Evolutionary conservation across 2,329 filamentous ascomycete genomes (phyloP).

Genomic region (Trichoderma citrinoviride): DNA sequence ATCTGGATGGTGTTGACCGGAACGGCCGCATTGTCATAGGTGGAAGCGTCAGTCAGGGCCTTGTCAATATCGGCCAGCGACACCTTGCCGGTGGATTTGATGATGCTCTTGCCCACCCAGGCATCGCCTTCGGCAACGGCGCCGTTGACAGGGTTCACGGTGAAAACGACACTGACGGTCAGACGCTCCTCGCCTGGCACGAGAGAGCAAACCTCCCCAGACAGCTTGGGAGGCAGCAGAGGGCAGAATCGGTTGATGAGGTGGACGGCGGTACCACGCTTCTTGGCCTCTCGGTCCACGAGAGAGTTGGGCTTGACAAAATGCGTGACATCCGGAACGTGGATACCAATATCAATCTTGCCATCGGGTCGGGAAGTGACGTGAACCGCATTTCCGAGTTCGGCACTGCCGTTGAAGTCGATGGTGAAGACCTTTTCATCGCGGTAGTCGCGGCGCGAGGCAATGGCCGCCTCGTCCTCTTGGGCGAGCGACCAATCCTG

Average conservation of each 20-base stretch:
- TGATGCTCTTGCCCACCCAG: conserved; percentile 90
- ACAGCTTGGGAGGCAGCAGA: conserved; percentile 83
- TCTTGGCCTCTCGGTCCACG: conserved; percentile 95
- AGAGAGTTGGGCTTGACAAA: conserved; percentile 96
- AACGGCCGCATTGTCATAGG: conserved; percentile 62
- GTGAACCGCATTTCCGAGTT: conserved; percentile 90
- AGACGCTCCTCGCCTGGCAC: conserved; percentile 84
- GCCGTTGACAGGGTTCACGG: conserved; percentile 78
- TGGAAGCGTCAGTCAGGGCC: conserved; percentile 64
- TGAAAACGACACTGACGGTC: conserved; percentile 89
- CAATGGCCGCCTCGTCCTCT: conserved; percentile 73
- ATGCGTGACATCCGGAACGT: conserved; percentile 92
- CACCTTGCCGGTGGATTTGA: conserved; percentile 87
- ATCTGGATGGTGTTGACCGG: conserved; percentile 75
- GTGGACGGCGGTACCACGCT: conserved; percentile 93
- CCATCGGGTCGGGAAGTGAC: conserved; percentile 80
- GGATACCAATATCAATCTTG: conserved; percentile 89
- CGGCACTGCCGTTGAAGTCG: conserved; percentile 81
- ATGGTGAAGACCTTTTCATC: conserved; percentile 87
- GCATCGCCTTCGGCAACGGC: conserved; percentile 78
- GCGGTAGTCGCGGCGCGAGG: conserved; percentile 84
- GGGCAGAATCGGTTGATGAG: conserved; percentile 84
- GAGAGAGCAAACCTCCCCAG: conserved; percentile 83
- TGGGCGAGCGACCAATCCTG: conserved; percentile 86
- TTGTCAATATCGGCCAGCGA: conserved; percentile 83